Evolutionary conservation across 2,329 filamentous ascomycete species (phyloP), one percentile per base, ranked within the genome.

Genomic region (Trichoderma sp.): DNA sequence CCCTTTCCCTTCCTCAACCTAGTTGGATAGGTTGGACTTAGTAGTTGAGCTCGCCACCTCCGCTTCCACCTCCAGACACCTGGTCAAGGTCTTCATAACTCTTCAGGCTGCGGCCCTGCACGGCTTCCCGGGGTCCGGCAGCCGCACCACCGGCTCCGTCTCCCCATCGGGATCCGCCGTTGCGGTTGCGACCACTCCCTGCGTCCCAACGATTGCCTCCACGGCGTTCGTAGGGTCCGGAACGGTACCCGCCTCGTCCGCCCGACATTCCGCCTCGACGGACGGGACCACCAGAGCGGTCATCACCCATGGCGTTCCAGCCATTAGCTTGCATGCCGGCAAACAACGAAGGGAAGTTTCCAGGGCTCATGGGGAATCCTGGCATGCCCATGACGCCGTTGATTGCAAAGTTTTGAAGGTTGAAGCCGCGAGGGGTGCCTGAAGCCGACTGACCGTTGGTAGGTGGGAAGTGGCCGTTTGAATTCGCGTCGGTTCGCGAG

Each of bases 1-100:
- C 37, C 35, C 25, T 29, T 8, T 13, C 39, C 3, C 3, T 25
- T 45, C 25, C 13, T 13, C 59, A 22, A 19, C 10, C 22, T 34
- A 9, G n/a, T 35, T 48, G 25, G 13, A n/a, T 25, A 27, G 29
- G n/a, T n/a, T n/a, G 42, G n/a, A 53, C 77, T 85, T 85, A 98
- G 77, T 98, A 98, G 80, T 98, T 96, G 74, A 98, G 82, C 81
- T 97, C 94, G 32, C 92, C 91, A 48, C 90, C 89, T 19, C 89
- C 88, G 39, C 87, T 84, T 25, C 89, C 88, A 39, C 87, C 84
- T 15, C 89, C 88, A 42, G 89, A 89, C 68, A 91, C 90, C 54
- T 96, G 94, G 81, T 99, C 95, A 27, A 99, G 83, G 77, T 99
- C 95, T 79, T 99, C 96, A 77, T 99, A 99, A 78, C 93, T 97